Evolutionary conservation across 2,329 filamentous ascomycete genomes (phyloP).

Genomic region (Beauveria bassiana): DNA sequence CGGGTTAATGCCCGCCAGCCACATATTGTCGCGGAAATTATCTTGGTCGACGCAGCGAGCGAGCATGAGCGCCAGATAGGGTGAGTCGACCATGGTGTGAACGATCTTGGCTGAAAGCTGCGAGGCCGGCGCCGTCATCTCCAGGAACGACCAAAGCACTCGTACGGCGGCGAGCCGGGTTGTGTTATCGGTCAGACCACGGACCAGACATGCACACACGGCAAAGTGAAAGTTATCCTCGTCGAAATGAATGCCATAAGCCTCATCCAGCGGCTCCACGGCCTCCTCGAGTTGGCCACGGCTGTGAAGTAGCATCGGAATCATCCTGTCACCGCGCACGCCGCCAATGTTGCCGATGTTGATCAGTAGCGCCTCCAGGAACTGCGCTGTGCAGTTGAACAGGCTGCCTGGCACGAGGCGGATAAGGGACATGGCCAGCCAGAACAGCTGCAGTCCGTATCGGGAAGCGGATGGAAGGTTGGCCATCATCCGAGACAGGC

Average conservation of each 20-base stretch:
- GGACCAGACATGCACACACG: constrained; percentile 55
- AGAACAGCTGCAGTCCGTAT: constrained; percentile 62
- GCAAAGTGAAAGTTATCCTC: constrained; percentile 60
- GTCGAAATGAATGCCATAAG: constrained; percentile 58
- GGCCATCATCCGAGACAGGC: constrained; percentile 63
- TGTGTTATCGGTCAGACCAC: constrained; percentile 54
- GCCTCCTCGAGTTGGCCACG: constrained; percentile 54
- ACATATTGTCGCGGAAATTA: constrained; percentile 56
- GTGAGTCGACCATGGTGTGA: constrained; percentile 31
- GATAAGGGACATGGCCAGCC: constrained; percentile 60
- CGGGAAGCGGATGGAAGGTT: constrained; percentile 59
- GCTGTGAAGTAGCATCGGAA: constrained; percentile 52
- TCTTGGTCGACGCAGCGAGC: constrained; percentile 47
- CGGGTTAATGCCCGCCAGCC: constrained; percentile 48
- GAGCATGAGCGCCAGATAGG: constrained; percentile 54
- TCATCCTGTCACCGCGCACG: constrained; percentile 51
- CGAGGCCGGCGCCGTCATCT: constrained; percentile 20
- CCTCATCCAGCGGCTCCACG: constrained; percentile 53
- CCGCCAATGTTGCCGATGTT: constrained; percentile 57
- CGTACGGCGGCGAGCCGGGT: constrained; percentile 52
- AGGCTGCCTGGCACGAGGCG: constrained; percentile 54
- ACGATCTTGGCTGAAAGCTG: constrained; percentile 16
- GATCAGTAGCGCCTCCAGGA: constrained; percentile 55
- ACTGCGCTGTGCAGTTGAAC: constrained; percentile 58
- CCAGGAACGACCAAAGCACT: constrained; percentile 53